phyloP scores from a whole-genome alignment of 768 basidiomycete species.

The Symmetrospora coprosmae region DNA sequence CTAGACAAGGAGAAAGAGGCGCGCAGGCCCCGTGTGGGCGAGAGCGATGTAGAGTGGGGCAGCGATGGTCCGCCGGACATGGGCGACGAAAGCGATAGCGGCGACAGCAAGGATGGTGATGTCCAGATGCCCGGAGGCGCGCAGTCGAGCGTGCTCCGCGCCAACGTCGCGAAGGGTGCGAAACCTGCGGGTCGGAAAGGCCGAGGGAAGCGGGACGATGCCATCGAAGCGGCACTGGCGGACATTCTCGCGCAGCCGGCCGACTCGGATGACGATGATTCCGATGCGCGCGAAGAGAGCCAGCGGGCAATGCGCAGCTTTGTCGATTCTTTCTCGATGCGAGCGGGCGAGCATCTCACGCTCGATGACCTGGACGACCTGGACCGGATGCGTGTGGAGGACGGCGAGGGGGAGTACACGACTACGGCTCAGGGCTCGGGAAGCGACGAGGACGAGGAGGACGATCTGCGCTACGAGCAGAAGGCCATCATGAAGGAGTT shows the following conservation, averaged over 20 bases:
- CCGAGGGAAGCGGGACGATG: not conserved
- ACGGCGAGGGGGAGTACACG: not conserved
- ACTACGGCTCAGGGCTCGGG: not conserved
- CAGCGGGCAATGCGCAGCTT: not conserved
- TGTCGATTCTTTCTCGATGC: not conserved
- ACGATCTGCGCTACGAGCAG: too few relatives aligned
- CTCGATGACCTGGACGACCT: not conserved
- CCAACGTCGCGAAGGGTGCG: not conserved
- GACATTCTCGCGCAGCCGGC: not conserved
- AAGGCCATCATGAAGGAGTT: not conserved
- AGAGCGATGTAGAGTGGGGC: not conserved
- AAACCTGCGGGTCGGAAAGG: not conserved
- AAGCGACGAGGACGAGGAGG: not conserved
- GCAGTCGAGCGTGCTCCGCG: too few relatives aligned
- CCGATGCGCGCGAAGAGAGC: not conserved
- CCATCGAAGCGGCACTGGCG: not conserved
- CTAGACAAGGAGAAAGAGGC: not conserved
- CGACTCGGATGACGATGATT: not conserved
- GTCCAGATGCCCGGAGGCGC: too few relatives aligned
- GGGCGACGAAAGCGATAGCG: too few relatives aligned
- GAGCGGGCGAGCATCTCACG: not conserved
- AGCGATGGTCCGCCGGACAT: not conserved
- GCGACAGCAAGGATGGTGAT: too few relatives aligned
- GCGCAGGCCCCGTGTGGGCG: too few relatives aligned
- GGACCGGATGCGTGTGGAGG: not conserved